Evolutionary conservation across 2,329 filamentous ascomycete species (phyloP), one percentile per base, ranked within the genome.

Genomic region (Epichloe elymi): DNA sequence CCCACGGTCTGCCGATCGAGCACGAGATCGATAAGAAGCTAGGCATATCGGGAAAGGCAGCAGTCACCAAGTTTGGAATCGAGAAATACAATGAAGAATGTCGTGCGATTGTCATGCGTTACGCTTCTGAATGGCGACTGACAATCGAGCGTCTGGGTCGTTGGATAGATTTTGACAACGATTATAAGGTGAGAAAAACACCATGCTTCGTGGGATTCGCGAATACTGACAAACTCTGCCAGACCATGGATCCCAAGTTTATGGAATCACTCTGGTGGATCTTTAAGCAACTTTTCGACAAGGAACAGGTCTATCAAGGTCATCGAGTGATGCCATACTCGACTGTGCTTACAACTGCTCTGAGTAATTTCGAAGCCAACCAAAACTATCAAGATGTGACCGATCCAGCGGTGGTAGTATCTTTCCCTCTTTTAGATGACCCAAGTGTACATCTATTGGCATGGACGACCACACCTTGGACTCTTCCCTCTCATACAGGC

Each of bases 241-340:
- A 85, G 84, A 95, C 88, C 37, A 95, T 96, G 88, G 85, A 97
- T 66, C 77, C 84, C n/a, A 83, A 74, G 19, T 97, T 94, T 70
- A 97, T 96, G 91, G 91, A 96, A 72, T 85, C 86, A 0, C 82
- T 87, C 57, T 97, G 91, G 91, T 96, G 91, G 90, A 86, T 93
- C 17, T 95, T 95, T 74, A 94, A 93, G 73, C 82, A 91, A 65
- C 76, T 96, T 23, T 94, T 88, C 65, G 86, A 95, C 60, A 95
- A 95, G 70, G 86, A 82, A 51, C 75, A 85, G 55, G 88, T 96
- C 51, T 97, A 96, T 66, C 86, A 88, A 59, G 90, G 88, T 42
- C 86, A 93, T 68, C 82, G 84, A 63, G 88, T 97, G 55, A 93
- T 97, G 87, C 91, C 91, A 12, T 97, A 93, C 68, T 95, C 88